phyloP scores from a whole-genome alignment of 2,329 filamentous ascomycete genomes.

The Beauveria scarabaeidicola region DNA sequence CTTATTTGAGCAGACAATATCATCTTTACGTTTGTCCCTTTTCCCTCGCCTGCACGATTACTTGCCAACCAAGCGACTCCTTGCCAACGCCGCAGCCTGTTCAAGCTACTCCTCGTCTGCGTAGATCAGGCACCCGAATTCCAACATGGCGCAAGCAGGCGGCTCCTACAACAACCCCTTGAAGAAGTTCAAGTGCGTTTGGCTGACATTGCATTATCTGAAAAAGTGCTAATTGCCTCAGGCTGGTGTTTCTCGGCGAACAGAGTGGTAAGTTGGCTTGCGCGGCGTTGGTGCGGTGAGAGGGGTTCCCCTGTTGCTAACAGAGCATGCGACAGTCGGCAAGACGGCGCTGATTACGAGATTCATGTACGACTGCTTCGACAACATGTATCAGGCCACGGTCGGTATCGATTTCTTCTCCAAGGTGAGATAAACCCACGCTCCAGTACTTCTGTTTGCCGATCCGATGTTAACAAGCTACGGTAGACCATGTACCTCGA shows the following conservation, averaged over 20 bases:
- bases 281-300: constrained; percentile 12
- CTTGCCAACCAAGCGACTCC: not conserved
- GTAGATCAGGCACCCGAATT: constrained; percentile 14
- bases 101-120: constrained; percentile 9
- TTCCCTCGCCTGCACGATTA: not conserved
- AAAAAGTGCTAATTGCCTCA: constrained; percentile 31
- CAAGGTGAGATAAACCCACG: constrained; percentile 53
- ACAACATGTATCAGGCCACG: constrained; percentile 99
- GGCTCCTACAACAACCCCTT: constrained; percentile 96
- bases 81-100: not conserved
- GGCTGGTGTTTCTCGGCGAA: constrained; percentile 94
- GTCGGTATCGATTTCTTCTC: constrained; percentile 99
- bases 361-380: constrained; percentile 99
- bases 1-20: constrained; percentile 16
- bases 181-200: constrained; percentile 95
- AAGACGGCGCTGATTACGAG: constrained; percentile 98
- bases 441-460: not conserved
- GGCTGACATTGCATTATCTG: not conserved
- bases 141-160: constrained; percentile 69
- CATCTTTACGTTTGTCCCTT: constrained; percentile 19
- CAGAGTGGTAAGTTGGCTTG: constrained; percentile 74
- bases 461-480: not conserved
- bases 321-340: constrained; percentile 55
- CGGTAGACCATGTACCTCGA: constrained; percentile 95
- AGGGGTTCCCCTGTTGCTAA: constrained; percentile 17